Evolutionary conservation across 2,329 filamentous ascomycete genomes (phyloP).

Genomic region (Sporothrix phasma): DNA sequence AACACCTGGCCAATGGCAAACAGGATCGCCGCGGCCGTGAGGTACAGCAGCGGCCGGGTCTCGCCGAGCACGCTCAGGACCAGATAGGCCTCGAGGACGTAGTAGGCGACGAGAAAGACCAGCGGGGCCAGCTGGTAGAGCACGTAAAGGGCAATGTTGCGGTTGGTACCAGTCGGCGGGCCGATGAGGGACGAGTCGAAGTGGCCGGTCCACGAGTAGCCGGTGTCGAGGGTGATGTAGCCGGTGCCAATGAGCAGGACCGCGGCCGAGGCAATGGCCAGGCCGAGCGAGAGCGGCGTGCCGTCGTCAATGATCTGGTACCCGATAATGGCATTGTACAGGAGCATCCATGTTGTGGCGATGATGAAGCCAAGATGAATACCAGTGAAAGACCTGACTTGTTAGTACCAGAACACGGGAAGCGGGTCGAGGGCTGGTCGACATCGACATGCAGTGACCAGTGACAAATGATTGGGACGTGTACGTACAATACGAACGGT

Average conservation of each 20-base stretch:
- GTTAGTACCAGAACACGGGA: not conserved
- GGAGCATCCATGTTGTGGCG: slow-evolving; percentile 79
- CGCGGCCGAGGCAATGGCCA: slow-evolving; percentile 61
- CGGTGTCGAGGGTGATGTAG: slow-evolving; percentile 92
- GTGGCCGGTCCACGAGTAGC: slow-evolving; percentile 70
- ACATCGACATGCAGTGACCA: no score
- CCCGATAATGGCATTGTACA: slow-evolving; percentile 85
- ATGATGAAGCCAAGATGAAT: slow-evolving; percentile 85
- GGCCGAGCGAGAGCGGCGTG: slow-evolving; percentile 68
- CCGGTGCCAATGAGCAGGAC: slow-evolving; percentile 80
- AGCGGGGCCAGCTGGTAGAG: slow-evolving; percentile 86
- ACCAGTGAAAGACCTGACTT: slow-evolving; percentile 67
- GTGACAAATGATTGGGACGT: no score
- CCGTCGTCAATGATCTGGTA: slow-evolving; percentile 93
- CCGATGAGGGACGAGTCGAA: slow-evolving; percentile 53
- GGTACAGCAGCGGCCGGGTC: slow-evolving; percentile 83
- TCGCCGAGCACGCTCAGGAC: slow-evolving; percentile 83
- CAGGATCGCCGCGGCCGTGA: slow-evolving; percentile 61
- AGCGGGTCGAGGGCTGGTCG: no score
- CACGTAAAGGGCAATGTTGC: slow-evolving; percentile 81
- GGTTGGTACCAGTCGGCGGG: slow-evolving; percentile 48
- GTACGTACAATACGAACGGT: slow-evolving; percentile 60
- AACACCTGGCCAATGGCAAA: slow-evolving; percentile 94
- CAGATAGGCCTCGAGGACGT: slow-evolving; percentile 70
- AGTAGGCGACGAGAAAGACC: slow-evolving; percentile 81